Evolutionary conservation across 768 basidiomycete species (phyloP), one percentile per base, ranked within the genome.

Genomic region (Phaeotremella fagi): DNA sequence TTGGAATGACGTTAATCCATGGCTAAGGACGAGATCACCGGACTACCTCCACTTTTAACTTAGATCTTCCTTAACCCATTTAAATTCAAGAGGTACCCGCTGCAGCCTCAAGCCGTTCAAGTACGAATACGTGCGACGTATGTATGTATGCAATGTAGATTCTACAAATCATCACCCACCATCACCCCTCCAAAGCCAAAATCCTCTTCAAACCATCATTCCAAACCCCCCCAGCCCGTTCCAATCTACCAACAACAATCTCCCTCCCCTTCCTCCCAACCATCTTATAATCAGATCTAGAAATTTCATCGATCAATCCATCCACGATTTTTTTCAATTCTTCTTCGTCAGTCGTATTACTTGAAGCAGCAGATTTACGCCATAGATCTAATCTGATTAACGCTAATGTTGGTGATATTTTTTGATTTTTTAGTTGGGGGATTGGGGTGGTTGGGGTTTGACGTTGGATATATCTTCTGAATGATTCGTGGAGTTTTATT

Each of bases 401-500:
- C 11, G 56, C 35, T 5, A 58, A 44, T 2, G 50, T 53, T 9
- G 56, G 51, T 0, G 56, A 58, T 16, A 58, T 20, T 12, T n/a
- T n/a, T 46, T 51, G 28, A 52, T 51, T 16, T 46, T 45, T 12
- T n/a, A n/a, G 48, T 24, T 0, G 56, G 44, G 7, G 53, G 42
- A 22, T 23, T 45, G 11, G 56, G 56, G 2, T 41, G 23, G 4
- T 37, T 23, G 12, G 28, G 24, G 5, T 20, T 41, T 41, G 7
- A 9, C 38, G 38, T 6, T 12, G 20, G 18, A 20, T 41, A 20
- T 12, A 41, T 41, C 38, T 11, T 22, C 38, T 12, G 38, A 41
- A 41, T 22, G 56, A 27, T 22, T 58, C 45, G 26, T 58, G 56
- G 4, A 58, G 47, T 25, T 52, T 58, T 36, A 50, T 47, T 27